Evolutionary conservation across 139 green algal genomes (phyloP).

Genomic region (Chlorella vulgaris): DNA sequence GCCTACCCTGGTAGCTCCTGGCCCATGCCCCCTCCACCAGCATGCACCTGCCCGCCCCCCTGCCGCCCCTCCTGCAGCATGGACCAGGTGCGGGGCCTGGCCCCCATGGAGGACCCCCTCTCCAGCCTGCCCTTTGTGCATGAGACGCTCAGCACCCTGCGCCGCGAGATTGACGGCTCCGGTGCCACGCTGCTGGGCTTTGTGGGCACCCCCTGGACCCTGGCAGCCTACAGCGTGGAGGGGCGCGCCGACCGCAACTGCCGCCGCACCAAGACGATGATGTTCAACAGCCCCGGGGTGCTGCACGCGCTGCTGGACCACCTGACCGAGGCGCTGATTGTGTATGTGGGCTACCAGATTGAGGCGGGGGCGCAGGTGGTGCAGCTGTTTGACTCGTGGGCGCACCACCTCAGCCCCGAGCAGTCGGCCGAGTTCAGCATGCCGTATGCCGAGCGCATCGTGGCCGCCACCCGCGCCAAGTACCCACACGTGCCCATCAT

Average conservation of each 20-base stretch:
- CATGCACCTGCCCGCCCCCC: background rate
- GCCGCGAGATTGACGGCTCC: constrained; percentile 67
- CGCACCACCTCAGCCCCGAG: constrained; percentile 88
- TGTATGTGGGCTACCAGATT: constrained; percentile 95
- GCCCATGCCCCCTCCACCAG: background rate
- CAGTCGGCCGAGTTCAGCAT: constrained; percentile 94
- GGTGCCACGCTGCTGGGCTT: constrained; percentile 93
- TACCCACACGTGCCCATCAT: constrained; percentile 93
- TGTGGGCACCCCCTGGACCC: constrained; percentile 96
- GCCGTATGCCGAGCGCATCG: constrained; percentile 92
- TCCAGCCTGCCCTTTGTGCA: constrained; percentile 83
- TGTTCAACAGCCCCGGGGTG: constrained; percentile 81
- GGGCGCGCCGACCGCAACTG: constrained; percentile 85
- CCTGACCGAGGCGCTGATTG: constrained; percentile 83
- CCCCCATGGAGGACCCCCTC: constrained; percentile 80
- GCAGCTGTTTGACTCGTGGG: constrained; percentile 99
- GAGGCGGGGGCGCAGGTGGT: constrained; percentile 90
- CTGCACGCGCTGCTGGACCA: constrained; percentile 91
- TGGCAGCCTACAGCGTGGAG: constrained; percentile 96
- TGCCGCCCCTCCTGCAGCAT: constrained; percentile 43
- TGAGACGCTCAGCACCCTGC: constrained; percentile 82
- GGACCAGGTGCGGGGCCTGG: constrained; percentile 63
- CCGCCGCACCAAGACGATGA: constrained; percentile 80
- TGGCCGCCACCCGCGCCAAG: constrained; percentile 64
- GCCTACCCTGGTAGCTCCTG: too few relatives aligned